Base-by-base conservation (phyloP, 2,329 filamentous ascomycete species). In the Hypoxylon sp. region DNA sequence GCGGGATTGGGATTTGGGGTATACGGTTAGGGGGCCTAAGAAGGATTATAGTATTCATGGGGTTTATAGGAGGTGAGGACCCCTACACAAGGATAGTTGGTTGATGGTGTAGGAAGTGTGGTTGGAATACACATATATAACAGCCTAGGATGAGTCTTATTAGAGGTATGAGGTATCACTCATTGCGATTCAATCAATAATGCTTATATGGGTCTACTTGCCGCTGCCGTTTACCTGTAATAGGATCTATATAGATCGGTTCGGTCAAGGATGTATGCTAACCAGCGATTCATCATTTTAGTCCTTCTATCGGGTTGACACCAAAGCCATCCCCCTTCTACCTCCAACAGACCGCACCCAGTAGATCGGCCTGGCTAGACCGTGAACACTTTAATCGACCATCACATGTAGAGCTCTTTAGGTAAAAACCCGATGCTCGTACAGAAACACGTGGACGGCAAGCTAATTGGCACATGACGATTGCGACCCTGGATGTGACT, bases 341-440 rank as follows among this genome's bases (percentile, higher is more conserved):
- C 25, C 15, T 34, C 20, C 16, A 15, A 20, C 35, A 36, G n/a
- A n/a, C 6, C 15, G 21, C n/a, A 50, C 12, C 34, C 16, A 38
- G 12, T 34, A 32, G 16, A 9, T 25, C 21, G 9, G 9, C 17
- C 80, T 76, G 19, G 73, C 72, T 3, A 86, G 63, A 64, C 87
- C 88, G 47, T 71, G 68, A 53, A 87, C 61, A 1, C 84, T 87
- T 42, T 75, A 79, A 34, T 79, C 76, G 1, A 84, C 78, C 61
- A 88, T 89, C 69, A 87, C 83, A 5, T 73, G 71, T 37, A 89
- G 69, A 1, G 86, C 86, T 69, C 88, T 84, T 23, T 79, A 72
- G 4, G 85, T 88, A 61, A 89, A 86, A 70, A 88, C 86, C 72
- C 88, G 86, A 60, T 89, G 86, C 0, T 85, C 84, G 57, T 80